phyloP scores from a whole-genome alignment of 768 basidiomycete genomes.

The Rhodosporidiobolus sp. region DNA sequence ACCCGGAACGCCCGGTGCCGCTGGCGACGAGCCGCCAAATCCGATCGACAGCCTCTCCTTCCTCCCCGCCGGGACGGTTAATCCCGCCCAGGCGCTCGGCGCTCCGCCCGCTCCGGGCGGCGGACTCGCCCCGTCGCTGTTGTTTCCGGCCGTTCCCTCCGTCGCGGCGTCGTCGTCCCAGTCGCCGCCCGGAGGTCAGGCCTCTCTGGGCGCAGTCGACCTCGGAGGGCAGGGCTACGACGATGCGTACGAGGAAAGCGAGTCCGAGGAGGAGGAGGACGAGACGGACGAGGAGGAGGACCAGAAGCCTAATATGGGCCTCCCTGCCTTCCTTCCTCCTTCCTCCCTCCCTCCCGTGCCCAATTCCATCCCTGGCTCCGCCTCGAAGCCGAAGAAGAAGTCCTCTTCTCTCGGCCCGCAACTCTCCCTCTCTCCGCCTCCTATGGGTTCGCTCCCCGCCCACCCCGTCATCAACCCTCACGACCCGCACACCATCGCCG shows the following conservation, averaged over 20 bases:
- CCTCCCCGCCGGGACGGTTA: slow-evolving; percentile 25
- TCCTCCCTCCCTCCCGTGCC: not conserved
- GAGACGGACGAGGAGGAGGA: slow-evolving; percentile 13
- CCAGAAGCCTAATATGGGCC: not conserved
- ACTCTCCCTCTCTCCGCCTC: not conserved
- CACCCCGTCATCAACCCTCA: slow-evolving; percentile 47
- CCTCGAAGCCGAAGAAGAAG: slow-evolving; percentile 13
- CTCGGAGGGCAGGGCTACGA: slow-evolving; percentile 22
- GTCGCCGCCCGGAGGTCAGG: not conserved
- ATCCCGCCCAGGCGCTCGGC: slow-evolving; percentile 29
- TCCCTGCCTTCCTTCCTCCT: not conserved
- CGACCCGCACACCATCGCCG: slow-evolving; percentile 50
- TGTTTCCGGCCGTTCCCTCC: slow-evolving; percentile 51
- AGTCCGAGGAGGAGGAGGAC: not conserved
- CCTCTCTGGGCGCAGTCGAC: not conserved
- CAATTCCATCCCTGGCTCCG: too few species aligned
- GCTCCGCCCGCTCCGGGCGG: slow-evolving; percentile 40
- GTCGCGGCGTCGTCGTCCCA: not conserved
- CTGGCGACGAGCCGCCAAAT: slow-evolving; percentile 13
- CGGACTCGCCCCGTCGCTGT: slow-evolving; percentile 65
- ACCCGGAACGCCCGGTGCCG: not conserved
- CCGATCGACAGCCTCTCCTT: slow-evolving; percentile 19
- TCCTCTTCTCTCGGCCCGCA: not conserved
- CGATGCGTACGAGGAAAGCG: slow-evolving; percentile 2
- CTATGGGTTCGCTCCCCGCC: not conserved